These are phyloP conservation scores for Microbotryum scabiosae DNA, from an alignment of 1,284 basidiomycete genomes.

Conservation along the genomic window DNA sequence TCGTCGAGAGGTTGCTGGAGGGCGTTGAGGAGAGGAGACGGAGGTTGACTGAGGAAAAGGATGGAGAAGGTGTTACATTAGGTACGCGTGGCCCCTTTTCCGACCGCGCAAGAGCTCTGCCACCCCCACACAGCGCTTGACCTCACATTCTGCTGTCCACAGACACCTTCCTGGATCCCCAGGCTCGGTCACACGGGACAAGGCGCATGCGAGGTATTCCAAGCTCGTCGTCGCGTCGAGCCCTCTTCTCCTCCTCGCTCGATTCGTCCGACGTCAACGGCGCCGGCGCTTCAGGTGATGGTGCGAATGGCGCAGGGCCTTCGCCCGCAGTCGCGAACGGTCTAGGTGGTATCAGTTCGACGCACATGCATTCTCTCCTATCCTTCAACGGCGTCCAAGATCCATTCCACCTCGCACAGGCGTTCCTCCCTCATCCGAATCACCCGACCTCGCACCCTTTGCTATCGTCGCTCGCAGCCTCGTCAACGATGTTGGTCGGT, in stretches of 20 bases:
- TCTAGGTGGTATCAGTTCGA: constrained; percentile 10
- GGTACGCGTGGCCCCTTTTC: constrained; percentile 37
- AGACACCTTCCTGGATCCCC: constrained; percentile 29
- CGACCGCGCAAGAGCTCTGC: not conserved
- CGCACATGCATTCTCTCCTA: constrained; percentile 18
- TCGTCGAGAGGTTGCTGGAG: constrained; percentile 43
- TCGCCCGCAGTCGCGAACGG: not conserved
- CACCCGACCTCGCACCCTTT: constrained; percentile 5
- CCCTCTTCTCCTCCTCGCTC: constrained; percentile 2
- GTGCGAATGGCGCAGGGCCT: not conserved
- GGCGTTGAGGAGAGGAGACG: constrained; percentile 45
- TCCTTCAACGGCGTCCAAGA: constrained; percentile 20
- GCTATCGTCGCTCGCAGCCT: constrained; percentile 20
- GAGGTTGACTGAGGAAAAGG: constrained; percentile 47
- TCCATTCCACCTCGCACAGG: constrained; percentile 28
- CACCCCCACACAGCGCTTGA: not conserved
- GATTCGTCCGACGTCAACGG: constrained; percentile 12
- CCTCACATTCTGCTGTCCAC: not conserved
- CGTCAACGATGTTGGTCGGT: constrained; percentile 6
- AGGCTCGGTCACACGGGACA: constrained; percentile 27
- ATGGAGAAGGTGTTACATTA: constrained; percentile 45
- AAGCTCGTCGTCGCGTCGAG: constrained; percentile 2
- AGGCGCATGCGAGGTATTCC: constrained; percentile 20
- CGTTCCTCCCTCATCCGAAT: constrained; percentile 17
- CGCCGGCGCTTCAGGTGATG: not conserved